phyloP scores from a whole-genome alignment of 129 eudicot genomes.

The Mikania micrantha region DNA sequence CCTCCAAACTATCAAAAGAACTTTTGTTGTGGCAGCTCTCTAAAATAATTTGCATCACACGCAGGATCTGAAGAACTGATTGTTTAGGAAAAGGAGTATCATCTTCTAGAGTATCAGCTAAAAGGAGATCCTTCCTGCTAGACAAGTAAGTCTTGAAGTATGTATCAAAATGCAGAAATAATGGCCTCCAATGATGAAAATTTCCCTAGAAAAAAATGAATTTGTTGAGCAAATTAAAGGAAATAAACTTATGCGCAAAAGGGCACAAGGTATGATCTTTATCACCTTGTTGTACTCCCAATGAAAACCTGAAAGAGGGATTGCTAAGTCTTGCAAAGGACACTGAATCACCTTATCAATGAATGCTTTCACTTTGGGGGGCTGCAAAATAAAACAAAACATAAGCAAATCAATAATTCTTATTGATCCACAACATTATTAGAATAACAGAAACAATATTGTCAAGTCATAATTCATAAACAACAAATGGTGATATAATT shows the following conservation, averaged over 20 bases:
- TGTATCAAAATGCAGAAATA: slow-evolving; percentile 89
- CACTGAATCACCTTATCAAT: slow-evolving; percentile 87
- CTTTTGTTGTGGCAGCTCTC: slow-evolving; percentile 91
- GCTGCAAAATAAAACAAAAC: slow-evolving; percentile 44
- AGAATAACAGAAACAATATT: not conserved
- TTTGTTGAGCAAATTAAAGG: slow-evolving; percentile 3
- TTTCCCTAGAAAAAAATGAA: slow-evolving; percentile 67
- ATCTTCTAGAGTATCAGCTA: slow-evolving; percentile 60
- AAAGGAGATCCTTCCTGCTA: slow-evolving; percentile 73
- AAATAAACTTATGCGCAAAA: not conserved
- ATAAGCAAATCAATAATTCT: not conserved
- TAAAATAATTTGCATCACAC: slow-evolving; percentile 88
- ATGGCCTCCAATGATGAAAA: slow-evolving; percentile 97
- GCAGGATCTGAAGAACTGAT: slow-evolving; percentile 73
- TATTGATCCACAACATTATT: not conserved
- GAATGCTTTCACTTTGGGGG: slow-evolving; percentile 73
- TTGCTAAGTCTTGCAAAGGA: slow-evolving; percentile 90
- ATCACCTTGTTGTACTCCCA: slow-evolving; percentile 96
- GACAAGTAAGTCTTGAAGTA: slow-evolving; percentile 80
- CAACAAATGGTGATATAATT: not conserved
- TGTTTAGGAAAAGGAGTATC: slow-evolving; percentile 68
- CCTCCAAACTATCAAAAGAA: slow-evolving; percentile 89
- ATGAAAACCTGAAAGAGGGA: slow-evolving; percentile 86
- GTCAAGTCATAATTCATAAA: slow-evolving; percentile 1
- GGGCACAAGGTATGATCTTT: not conserved